Percentiles rank a stretch among this genome's conserved stretches.
Conservation (phyloP, 148 eudicot genomes). For the Polygonum maritimum region DNA sequence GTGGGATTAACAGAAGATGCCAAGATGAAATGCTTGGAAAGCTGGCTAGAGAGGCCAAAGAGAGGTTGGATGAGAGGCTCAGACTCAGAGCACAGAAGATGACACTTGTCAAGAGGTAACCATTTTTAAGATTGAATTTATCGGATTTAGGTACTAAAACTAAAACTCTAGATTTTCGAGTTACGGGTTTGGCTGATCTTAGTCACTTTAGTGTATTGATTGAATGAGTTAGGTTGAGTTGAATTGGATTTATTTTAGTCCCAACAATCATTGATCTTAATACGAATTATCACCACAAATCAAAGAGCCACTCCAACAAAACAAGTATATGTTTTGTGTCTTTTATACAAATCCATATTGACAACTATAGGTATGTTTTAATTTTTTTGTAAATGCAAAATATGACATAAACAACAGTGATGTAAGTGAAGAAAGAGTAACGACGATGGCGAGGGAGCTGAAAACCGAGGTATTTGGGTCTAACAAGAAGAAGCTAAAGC, state of each 20-base stretch:
- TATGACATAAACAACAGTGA: conserved; percentile 18
- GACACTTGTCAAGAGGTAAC: conserved; percentile 24
- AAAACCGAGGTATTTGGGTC: conserved; percentile 29
- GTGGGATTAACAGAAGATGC: conserved; percentile 1
- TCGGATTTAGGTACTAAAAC: background rate
- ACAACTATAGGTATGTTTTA: background rate
- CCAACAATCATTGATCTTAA: too few species aligned
- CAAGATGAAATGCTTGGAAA: conserved; percentile 34
- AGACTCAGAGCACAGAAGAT: conserved; percentile 29
- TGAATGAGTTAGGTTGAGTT: too few species aligned
- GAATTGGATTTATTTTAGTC: too few species aligned
- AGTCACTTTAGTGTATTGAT: too few species aligned
- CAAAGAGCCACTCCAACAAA: too few species aligned
- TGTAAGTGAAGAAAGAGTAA: conserved; percentile 13
- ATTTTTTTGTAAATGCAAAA: background rate
- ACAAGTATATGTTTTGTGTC: background rate
- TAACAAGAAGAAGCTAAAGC: background rate
- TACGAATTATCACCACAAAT: too few species aligned
- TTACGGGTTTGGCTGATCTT: too few species aligned
- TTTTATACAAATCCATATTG: too few species aligned
- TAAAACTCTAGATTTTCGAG: background rate
- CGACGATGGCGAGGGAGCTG: conserved; percentile 15
- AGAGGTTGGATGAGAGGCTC: conserved; percentile 45
- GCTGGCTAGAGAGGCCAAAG: conserved; percentile 50
- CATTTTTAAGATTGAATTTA: too few species aligned